phyloP scores from a whole-genome alignment of 164 flowering plant genomes.

The Saururus chinensis region DNA sequence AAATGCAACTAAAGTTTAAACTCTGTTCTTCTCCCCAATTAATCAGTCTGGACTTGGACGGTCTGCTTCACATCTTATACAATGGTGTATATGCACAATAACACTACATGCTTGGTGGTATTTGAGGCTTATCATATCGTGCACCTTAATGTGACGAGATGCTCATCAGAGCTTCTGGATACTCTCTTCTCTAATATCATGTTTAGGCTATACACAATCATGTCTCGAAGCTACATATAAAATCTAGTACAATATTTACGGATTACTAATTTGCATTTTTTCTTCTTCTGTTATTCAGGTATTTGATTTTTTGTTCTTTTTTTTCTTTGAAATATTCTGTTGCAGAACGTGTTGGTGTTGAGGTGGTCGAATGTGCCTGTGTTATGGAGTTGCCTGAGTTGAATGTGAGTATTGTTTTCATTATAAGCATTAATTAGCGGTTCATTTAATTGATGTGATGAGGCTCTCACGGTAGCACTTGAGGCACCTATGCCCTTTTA shows the following conservation, averaged over 20 bases:
- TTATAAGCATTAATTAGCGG: not conserved
- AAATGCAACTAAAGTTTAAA: too few species aligned
- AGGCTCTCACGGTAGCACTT: not conserved
- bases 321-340: not conserved
- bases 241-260: not conserved
- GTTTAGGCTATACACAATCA: too few species aligned
- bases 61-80: too few species aligned
- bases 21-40: too few species aligned
- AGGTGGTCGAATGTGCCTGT: conserved; percentile 92
- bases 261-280: not conserved
- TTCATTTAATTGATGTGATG: not conserved
- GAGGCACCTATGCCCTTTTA: not conserved
- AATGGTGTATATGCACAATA: too few species aligned
- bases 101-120: too few species aligned
- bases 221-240: not conserved
- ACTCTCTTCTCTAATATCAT: not conserved
- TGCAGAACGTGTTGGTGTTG: conserved; percentile 81
- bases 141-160: too few species aligned
- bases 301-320: not conserved
- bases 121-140: too few species aligned
- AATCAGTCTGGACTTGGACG: too few species aligned
- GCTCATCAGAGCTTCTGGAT: too few species aligned
- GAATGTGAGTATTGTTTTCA: conserved; percentile 35
- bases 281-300: not conserved
- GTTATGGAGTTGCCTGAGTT: conserved; percentile 79